A percentile compares a stretch with the other conserved stretches of the same genome.
Evolutionary conservation across 2,329 filamentous ascomycete genomes (phyloP).

Genomic region (Neonectria hederae): DNA sequence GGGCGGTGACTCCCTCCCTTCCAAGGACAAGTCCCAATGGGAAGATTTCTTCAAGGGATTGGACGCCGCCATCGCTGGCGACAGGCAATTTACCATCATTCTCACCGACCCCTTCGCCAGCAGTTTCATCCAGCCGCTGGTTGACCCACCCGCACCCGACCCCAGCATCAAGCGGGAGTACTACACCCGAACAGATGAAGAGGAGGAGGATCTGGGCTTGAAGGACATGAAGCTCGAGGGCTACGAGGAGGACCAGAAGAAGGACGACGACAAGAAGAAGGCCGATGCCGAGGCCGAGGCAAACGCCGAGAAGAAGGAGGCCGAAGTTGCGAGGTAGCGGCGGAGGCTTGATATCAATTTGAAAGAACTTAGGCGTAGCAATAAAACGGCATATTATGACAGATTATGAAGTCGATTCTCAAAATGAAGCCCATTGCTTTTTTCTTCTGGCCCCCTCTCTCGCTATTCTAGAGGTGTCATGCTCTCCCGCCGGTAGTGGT

Average conservation of each 20-base stretch:
- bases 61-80: constrained; percentile 80
- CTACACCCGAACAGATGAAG: constrained; percentile 88
- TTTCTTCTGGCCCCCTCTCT: neutral
- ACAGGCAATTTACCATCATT: constrained; percentile 82
- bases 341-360: neutral
- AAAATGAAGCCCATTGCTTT: neutral
- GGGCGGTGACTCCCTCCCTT: constrained; percentile 82
- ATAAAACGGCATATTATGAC: neutral
- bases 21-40: constrained; percentile 77
- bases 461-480: too few species aligned
- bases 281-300: constrained; percentile 23
- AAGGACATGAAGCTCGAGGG: constrained; percentile 92
- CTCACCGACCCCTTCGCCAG: constrained; percentile 89
- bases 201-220: constrained; percentile 92
- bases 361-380: neutral
- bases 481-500: too few species aligned
- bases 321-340: constrained; percentile 27
- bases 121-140: constrained; percentile 92
- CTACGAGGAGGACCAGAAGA: constrained; percentile 66
- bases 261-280: constrained; percentile 37
- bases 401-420: neutral
- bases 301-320: neutral
- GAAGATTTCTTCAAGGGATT: constrained; percentile 81
- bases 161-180: constrained; percentile 82
- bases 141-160: constrained; percentile 75